Evolutionary conservation across 495 filamentous ascomycete species (phyloP).

Genomic region (Pyrenula aspistea): DNA sequence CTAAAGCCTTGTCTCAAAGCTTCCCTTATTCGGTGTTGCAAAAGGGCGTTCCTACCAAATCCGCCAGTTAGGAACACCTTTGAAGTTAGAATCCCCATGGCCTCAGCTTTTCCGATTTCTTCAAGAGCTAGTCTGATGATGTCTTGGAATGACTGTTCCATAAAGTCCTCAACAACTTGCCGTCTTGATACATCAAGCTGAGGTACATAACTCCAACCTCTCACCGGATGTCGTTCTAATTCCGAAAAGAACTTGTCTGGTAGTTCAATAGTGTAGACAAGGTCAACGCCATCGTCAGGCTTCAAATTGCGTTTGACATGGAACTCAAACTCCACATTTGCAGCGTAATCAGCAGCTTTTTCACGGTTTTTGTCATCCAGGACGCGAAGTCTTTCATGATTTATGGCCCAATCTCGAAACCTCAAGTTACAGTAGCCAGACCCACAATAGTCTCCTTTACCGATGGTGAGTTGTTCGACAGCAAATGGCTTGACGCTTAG

Average conservation of each 20-base stretch:
- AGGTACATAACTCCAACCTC: background rate
- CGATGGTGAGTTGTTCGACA: background rate
- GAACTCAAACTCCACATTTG: background rate
- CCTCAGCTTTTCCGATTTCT: background rate
- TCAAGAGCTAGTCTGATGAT: background rate
- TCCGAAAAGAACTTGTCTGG: background rate
- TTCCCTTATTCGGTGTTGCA: background rate
- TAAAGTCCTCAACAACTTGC: background rate
- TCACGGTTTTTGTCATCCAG: background rate
- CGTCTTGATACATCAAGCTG: background rate
- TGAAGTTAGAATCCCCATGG: background rate
- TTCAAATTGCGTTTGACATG: background rate
- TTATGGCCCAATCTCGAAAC: background rate
- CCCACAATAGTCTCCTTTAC: background rate
- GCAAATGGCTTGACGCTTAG: background rate
- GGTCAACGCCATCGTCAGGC: background rate
- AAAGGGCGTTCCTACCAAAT: background rate
- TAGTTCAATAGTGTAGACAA: background rate
- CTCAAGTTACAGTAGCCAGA: background rate
- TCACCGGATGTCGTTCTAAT: background rate
- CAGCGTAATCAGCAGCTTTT: background rate
- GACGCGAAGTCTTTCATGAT: background rate
- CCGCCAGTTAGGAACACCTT: background rate
- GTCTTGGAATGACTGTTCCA: background rate
- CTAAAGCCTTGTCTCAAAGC: background rate